Evolutionary conservation across 2,329 filamentous ascomycete species (phyloP).

Genomic region (Fusarium denticulatum): DNA sequence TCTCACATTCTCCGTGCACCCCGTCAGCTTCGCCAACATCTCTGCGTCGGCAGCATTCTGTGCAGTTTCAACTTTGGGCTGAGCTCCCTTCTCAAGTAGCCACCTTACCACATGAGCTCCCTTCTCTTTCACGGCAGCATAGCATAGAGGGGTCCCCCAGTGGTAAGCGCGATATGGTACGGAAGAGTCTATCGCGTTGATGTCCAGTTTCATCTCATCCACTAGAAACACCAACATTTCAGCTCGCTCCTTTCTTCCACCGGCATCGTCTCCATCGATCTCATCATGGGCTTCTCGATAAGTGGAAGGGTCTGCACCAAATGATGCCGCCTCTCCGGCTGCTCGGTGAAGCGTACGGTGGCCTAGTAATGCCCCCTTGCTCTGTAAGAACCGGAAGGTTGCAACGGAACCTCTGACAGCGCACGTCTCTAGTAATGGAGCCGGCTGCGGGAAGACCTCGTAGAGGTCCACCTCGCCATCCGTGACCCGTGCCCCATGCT

Average conservation of each 20-base stretch:
- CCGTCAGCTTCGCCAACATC: neutral
- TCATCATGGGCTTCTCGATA: neutral
- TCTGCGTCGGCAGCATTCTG: neutral
- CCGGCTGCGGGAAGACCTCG: neutral
- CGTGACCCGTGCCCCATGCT: neutral
- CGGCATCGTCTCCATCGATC: accelerated
- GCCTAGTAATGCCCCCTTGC: neutral
- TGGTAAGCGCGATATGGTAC: neutral
- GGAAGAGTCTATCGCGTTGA: neutral
- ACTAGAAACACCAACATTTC: neutral
- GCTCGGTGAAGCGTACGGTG: neutral
- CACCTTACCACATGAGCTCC: neutral
- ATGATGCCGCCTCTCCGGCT: neutral
- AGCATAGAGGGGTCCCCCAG: neutral
- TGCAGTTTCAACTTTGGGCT: neutral
- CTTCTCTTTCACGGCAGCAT: neutral
- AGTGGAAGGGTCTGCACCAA: neutral
- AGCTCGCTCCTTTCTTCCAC: neutral
- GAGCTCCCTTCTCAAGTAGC: neutral
- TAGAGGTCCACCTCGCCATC: neutral
- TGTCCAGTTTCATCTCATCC: neutral
- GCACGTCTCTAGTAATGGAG: neutral
- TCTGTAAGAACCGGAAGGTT: neutral
- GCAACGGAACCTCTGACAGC: neutral
- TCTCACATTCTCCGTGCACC: neutral